Evolutionary conservation across 1,139 yeast genomes (phyloP), one percentile per base, ranked within the genome.

Genomic region (Arxiozyma slooffiae): DNA sequence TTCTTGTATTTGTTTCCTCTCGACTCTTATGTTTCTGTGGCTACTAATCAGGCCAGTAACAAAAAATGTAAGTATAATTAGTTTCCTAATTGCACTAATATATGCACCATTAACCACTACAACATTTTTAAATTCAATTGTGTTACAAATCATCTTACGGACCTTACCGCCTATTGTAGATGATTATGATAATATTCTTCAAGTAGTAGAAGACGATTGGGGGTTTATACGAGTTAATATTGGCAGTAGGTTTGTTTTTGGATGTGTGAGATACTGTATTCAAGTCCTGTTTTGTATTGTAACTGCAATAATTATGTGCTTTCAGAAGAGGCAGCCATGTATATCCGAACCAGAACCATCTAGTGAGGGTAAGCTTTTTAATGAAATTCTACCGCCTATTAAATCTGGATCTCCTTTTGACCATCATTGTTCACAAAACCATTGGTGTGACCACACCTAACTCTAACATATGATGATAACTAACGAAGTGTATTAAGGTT

Each of bases 161-260:
- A 41, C 54, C 4, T 49, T 59, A 17, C 59, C 55, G 41, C 60
- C 63, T 1, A 45, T 50, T 16, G 46, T 38, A n/a, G 46, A 36
- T 21, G 34, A 30, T 18, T 14, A 42, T 17, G 45, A 42, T 14
- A 30, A 42, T 30, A 42, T 42, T 26, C 36, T 42, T 16, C 22
- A 42, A 4, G n/a, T 43, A 3, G n/a, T 8, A 4, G 38, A 41
- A 11, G 45, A 38, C 17, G 44, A 46, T 11, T 59, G 60, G 60
- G 62, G 58, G 38, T 44, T 60, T 18, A 41, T 60, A n/a, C 48
- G 52, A 30, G 52, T 58, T 1, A 47, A 48, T 14, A 39, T 57
- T 16, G 64, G 63, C 5, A 50, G 55, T 30, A 63, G 63, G 14
- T 60, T 57, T 41, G 48, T 59, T 7, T 44, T 59, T n/a, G 48